Evolutionary conservation across 2,329 filamentous ascomycete species (phyloP).

Genomic region (Ceratocystis papillata): DNA sequence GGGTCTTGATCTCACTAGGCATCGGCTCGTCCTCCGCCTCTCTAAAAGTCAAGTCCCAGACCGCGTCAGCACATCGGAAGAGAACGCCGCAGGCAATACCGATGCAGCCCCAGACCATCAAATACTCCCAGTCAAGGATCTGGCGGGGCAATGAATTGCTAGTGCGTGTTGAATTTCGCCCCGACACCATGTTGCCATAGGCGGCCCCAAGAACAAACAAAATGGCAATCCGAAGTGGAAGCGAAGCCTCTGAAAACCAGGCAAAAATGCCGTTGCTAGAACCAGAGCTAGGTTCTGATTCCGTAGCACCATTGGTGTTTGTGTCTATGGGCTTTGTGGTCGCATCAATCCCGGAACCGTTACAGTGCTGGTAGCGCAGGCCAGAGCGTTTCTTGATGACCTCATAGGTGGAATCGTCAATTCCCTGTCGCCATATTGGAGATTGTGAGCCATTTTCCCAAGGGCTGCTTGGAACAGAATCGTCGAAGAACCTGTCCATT

Average conservation of each 20-base stretch:
- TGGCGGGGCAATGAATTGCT: slow-evolving; percentile 4
- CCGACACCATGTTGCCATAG: slow-evolving; percentile 21
- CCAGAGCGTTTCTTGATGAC: slow-evolving; percentile 36
- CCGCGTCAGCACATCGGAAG: slow-evolving; percentile 70
- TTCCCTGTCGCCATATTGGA: slow-evolving; percentile 40
- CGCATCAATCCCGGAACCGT: slow-evolving; percentile 8
- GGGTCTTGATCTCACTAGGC: slow-evolving; percentile 28
- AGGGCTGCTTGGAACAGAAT: slow-evolving; percentile 46
- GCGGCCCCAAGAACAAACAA: slow-evolving; percentile 65
- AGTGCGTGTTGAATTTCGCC: slow-evolving; percentile 8
- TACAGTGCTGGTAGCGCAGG: slow-evolving; percentile 23
- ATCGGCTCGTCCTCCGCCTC: slow-evolving; percentile 32
- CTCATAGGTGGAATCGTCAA: slow-evolving; percentile 38
- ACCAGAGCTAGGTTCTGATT: background rate
- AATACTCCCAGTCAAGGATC: slow-evolving; percentile 48
- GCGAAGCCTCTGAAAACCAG: slow-evolving; percentile 35
- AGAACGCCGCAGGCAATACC: slow-evolving; percentile 69
- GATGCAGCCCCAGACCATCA: slow-evolving; percentile 69
- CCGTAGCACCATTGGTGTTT: background rate
- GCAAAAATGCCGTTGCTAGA: background rate
- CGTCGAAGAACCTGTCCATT: slow-evolving; percentile 39
- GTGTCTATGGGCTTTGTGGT: slow-evolving; percentile 9
- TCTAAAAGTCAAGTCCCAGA: slow-evolving; percentile 51
- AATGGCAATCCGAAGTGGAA: slow-evolving; percentile 48
- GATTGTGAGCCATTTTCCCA: slow-evolving; percentile 71